phyloP scores from a whole-genome alignment of 2,329 filamentous ascomycete genomes.

The Fusarium sp. region DNA sequence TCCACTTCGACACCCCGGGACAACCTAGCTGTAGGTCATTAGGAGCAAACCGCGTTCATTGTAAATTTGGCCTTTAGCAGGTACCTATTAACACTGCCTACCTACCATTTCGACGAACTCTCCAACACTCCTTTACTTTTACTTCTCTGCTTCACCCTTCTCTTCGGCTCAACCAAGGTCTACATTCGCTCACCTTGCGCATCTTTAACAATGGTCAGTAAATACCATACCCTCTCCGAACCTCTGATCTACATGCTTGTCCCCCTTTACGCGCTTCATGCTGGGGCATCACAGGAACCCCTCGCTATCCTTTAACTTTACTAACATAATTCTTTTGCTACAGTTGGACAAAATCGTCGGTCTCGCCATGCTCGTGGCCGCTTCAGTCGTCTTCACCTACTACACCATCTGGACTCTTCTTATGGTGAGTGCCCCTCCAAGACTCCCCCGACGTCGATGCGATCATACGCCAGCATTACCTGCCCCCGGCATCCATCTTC shows the following conservation, averaged over 20 bases:
- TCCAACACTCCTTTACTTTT: conserved; percentile 42
- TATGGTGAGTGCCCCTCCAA: conserved; percentile 73
- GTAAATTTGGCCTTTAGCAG: conserved; percentile 9
- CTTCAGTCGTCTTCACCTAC: conserved; percentile 77
- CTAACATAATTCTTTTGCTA: conserved; percentile 24
- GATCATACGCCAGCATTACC: neutral
- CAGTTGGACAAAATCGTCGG: conserved; percentile 89
- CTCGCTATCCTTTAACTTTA: conserved; percentile 12
- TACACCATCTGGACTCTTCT: conserved; percentile 98
- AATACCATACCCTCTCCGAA: neutral
- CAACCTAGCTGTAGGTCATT: conserved; percentile 1
- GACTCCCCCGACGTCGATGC: conserved; percentile 7
- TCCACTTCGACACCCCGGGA: conserved; percentile 3
- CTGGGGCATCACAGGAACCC: conserved; percentile 41
- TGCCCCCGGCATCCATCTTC: neutral
- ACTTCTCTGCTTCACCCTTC: conserved; percentile 12
- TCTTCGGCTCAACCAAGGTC: conserved; percentile 20
- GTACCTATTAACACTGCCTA: neutral
- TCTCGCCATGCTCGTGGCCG: conserved; percentile 75
- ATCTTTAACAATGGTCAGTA: conserved; percentile 43
- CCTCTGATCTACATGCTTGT: conserved; percentile 31
- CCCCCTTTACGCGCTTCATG: conserved; percentile 34
- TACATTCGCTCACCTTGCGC: conserved; percentile 34
- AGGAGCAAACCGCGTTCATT: conserved; percentile 5
- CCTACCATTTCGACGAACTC: conserved; percentile 24